A percentile compares a stretch with the other conserved stretches of the same genome.
Evolutionary conservation across 768 basidiomycete species (phyloP).

Genomic region (Trametes meyenii): DNA sequence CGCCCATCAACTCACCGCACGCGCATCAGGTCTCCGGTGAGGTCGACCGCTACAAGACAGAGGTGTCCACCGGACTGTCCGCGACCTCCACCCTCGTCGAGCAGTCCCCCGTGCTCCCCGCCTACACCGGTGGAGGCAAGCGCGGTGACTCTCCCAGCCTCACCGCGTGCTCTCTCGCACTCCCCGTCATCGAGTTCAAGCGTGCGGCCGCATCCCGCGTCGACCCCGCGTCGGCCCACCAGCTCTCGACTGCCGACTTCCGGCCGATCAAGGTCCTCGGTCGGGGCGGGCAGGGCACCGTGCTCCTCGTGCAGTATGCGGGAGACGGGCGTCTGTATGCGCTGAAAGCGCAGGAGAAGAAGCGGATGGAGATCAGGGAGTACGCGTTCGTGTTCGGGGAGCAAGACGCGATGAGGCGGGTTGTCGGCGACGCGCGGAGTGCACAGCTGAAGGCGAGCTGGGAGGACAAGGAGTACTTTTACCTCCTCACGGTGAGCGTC

Average conservation of each 20-base stretch:
- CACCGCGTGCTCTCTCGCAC: not conserved
- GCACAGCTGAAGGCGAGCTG: slow-evolving; percentile 13
- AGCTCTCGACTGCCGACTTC: slow-evolving; percentile 19
- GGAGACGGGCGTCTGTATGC: slow-evolving; percentile 15
- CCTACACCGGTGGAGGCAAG: not conserved
- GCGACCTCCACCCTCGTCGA: slow-evolving; percentile 7
- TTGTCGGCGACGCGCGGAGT: slow-evolving; percentile 8
- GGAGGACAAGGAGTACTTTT: slow-evolving; percentile 16
- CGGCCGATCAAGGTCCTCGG: slow-evolving; percentile 18
- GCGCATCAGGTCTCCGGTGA: not conserved
- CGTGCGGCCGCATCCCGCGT: slow-evolving; percentile 2
- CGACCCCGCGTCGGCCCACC: not conserved
- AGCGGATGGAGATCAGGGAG: not conserved
- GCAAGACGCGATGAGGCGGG: slow-evolving; percentile 3
- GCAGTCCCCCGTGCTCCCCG: not conserved
- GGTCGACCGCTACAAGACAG: slow-evolving; percentile 1
- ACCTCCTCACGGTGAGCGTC: slow-evolving; percentile 13
- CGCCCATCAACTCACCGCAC: not conserved
- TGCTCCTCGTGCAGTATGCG: slow-evolving; percentile 22
- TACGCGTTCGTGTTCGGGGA: slow-evolving; percentile 3
- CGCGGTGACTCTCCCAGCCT: not conserved
- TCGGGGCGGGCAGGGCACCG: slow-evolving; percentile 20
- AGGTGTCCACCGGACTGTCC: not conserved
- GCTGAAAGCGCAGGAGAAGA: slow-evolving; percentile 26
- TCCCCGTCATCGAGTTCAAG: not conserved